A percentile compares a stretch with the other conserved stretches of the same genome.
phyloP scores from a whole-genome alignment of 257 asterid species.

The Paulownia fortunei region DNA sequence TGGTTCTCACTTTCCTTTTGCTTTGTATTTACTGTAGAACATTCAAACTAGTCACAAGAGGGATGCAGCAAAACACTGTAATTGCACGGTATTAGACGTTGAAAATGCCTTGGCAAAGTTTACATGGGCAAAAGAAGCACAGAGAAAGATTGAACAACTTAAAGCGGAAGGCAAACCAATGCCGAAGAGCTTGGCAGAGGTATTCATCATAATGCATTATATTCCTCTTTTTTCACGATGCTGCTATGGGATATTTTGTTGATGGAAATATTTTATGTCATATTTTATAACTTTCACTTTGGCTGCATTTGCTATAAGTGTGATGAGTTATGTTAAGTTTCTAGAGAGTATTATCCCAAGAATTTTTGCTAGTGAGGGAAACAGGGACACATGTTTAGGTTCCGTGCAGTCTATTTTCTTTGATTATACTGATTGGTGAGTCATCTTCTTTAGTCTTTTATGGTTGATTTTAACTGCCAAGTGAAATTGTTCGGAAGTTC shows the following conservation, averaged over 20 bases:
- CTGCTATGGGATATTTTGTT: neutral
- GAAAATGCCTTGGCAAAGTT: slow-evolving; percentile 76
- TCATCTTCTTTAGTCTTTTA: neutral
- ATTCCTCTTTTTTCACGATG: neutral
- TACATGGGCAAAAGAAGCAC: slow-evolving; percentile 92
- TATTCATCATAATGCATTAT: slow-evolving; percentile 34
- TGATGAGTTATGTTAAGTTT: neutral
- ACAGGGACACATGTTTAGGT: neutral
- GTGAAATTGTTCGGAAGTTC: neutral
- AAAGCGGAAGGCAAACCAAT: slow-evolving; percentile 85
- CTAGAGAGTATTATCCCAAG: neutral
- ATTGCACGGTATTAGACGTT: slow-evolving; percentile 76
- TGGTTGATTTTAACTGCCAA: neutral
- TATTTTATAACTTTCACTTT: neutral
- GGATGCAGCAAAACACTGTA: slow-evolving; percentile 78
- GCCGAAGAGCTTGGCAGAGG: slow-evolving; percentile 90
- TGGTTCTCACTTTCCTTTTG: slow-evolving; percentile 13
- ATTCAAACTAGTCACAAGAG: slow-evolving; percentile 61
- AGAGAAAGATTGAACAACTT: slow-evolving; percentile 66
- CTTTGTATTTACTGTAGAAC: slow-evolving; percentile 50
- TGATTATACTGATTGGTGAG: neutral
- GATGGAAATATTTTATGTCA: neutral
- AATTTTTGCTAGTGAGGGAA: neutral
- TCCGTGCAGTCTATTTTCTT: neutral
- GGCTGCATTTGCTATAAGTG: neutral